Evolutionary conservation across 1,139 yeast species (phyloP), one percentile per base, ranked within the genome.

Genomic region (Lodderomyces pseudojiufengensis): DNA sequence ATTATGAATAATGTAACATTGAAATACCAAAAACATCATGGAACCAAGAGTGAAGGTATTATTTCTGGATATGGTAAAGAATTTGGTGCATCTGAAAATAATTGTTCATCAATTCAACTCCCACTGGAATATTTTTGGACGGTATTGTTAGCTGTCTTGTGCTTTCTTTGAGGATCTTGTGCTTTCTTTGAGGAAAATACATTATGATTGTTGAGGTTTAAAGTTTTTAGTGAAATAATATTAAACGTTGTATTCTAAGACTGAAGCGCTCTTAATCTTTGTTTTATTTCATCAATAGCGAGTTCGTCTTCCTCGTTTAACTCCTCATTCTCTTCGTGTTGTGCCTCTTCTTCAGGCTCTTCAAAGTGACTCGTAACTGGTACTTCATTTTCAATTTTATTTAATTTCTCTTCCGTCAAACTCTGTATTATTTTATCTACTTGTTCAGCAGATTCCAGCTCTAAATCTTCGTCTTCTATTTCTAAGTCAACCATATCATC

Each of bases 231-330:
- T n/a, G n/a, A n/a, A n/a, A n/a, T n/a, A n/a, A n/a, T n/a, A n/a
- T n/a, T n/a, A n/a, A n/a, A n/a, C n/a, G n/a, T n/a, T n/a, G n/a
- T n/a, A n/a, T 24, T n/a, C 9, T 9, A 21, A 8, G 26, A 84
- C 57, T 90, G 97, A 43, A 92, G 63, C 0, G 97, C 97, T 51
- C 73, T 80, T 38, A 92, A 69, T 40, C 97, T 67, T 53, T 90
- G 92, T 46, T 95, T 73, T 97, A 92, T 92, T 50, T 81, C 90
- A 48, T 79, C 80, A 42, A 92, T 65, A 49, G 86, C 76, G 42
- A 75, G 80, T 43, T 76, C 83, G 45, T 85, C 94, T 42, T 75
- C 81, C 44, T 77, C 84, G 45, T 85, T 94, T 37, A 80, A 88
- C 30, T 78, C 86, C 27, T 74, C 83, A 14, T 67, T 53, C 9